Conservation (phyloP, 2,329 filamentous ascomycete species). For the Diaporthe destruens region DNA sequence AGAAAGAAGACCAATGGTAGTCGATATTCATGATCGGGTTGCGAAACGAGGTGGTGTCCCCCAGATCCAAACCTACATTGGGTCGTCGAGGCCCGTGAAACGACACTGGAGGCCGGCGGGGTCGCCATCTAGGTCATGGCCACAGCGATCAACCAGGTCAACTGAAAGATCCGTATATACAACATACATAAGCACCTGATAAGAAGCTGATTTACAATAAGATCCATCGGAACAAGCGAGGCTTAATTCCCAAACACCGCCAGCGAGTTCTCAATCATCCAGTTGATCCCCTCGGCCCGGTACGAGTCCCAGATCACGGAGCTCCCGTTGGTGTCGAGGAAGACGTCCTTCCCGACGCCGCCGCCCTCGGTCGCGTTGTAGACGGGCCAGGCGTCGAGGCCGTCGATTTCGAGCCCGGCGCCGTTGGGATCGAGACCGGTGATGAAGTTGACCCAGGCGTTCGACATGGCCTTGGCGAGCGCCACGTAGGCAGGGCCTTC, state of each 20-base stretch:
- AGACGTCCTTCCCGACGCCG: constrained; percentile 54
- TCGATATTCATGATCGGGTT: too few species aligned
- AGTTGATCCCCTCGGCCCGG: constrained; percentile 56
- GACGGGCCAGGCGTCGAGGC: constrained; percentile 42
- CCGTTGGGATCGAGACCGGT: constrained; percentile 59
- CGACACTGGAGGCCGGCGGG: constrained; percentile 42
- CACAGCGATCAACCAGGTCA: constrained; percentile 52
- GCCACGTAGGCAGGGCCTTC: constrained; percentile 56
- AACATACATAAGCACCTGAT: background rate
- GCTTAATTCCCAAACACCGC: constrained; percentile 40
- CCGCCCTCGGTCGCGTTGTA: constrained; percentile 44
- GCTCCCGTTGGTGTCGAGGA: constrained; percentile 63
- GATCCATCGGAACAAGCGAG: too few species aligned
- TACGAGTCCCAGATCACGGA: constrained; percentile 57
- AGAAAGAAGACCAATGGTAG: too few species aligned
- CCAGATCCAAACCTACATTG: too few species aligned
- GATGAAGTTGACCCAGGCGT: constrained; percentile 66
- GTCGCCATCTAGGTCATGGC: constrained; percentile 45
- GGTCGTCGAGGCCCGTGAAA: too few species aligned
- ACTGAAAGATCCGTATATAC: constrained; percentile 48
- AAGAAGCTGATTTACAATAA: background rate
- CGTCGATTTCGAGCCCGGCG: constrained; percentile 39
- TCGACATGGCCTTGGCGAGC: constrained; percentile 61
- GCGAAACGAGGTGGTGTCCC: too few species aligned
- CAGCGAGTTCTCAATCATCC: constrained; percentile 47